These are phyloP conservation scores for Corylus heterophylla DNA, from an alignment of 306 rosid species.

Conservation along the genomic window DNA sequence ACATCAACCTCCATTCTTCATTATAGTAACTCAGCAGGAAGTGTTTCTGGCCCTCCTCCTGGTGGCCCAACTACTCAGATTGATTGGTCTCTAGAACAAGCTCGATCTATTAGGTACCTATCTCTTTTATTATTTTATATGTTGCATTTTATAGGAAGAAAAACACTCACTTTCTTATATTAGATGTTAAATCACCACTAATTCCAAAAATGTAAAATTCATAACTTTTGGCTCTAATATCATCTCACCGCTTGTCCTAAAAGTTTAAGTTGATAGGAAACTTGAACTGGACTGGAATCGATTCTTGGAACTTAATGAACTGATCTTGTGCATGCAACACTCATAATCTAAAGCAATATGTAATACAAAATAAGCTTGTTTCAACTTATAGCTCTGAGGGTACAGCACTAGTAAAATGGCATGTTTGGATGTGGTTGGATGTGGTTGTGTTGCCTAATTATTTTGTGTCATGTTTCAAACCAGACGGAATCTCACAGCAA, in stretches of 20 bases:
- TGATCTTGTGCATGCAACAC: not conserved
- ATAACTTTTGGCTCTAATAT: too few relatives aligned
- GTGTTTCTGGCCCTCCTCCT: slow-evolving; percentile 64
- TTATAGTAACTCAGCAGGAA: slow-evolving; percentile 61
- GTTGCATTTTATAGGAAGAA: not conserved
- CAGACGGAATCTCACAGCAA: slow-evolving; percentile 86
- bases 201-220: too few relatives aligned
- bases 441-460: not conserved
- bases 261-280: not conserved
- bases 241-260: too few relatives aligned
- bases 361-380: not conserved
- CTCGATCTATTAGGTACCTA: slow-evolving; percentile 67
- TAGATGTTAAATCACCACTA: too few relatives aligned
- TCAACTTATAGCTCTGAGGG: not conserved
- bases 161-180: not conserved
- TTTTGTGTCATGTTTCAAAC: slow-evolving; percentile 19
- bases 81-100: slow-evolving; percentile 86
- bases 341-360: not conserved
- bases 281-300: not conserved
- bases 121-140: not conserved
- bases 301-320: not conserved
- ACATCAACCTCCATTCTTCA: slow-evolving; percentile 61
- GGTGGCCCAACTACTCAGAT: slow-evolving; percentile 68
- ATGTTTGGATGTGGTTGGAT: not conserved
- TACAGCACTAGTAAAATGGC: not conserved